phyloP scores from a whole-genome alignment of 2,329 filamentous ascomycete species.

The Acrodontium crateriforme region DNA sequence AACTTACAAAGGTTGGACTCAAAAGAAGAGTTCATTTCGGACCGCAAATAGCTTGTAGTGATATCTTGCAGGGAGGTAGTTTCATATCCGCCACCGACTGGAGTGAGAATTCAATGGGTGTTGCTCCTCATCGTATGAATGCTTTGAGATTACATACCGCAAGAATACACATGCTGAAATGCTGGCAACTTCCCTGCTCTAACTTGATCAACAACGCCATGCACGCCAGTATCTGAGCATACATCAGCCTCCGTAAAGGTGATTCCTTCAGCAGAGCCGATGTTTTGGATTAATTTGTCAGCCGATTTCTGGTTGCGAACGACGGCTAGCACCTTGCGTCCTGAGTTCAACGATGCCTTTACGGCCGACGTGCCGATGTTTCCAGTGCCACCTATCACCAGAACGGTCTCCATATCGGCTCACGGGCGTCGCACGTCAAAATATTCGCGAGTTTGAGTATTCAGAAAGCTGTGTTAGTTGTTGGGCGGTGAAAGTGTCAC shows the following conservation, averaged over 20 bases:
- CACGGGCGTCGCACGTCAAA: too few species aligned
- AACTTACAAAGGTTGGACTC: constrained; percentile 22
- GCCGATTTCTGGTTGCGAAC: constrained; percentile 24
- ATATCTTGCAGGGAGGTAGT: constrained; percentile 13
- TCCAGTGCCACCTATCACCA: constrained; percentile 27
- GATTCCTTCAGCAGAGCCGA: constrained; percentile 19
- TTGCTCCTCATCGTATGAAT: too few species aligned
- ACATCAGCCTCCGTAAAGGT: constrained; percentile 23
- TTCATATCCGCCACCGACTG: constrained; percentile 17
- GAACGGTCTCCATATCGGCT: constrained; percentile 21
- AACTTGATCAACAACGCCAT: constrained; percentile 24
- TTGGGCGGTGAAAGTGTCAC: too few species aligned
- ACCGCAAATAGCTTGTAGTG: constrained; percentile 10
- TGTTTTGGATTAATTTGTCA: constrained; percentile 21
- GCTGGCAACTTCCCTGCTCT: constrained; percentile 21
- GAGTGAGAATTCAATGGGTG: too few species aligned
- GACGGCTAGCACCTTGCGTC: constrained; percentile 24
- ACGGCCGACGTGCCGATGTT: constrained; percentile 26
- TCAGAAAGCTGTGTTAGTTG: too few species aligned
- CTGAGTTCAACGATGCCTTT: constrained; percentile 17
- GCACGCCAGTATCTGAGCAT: constrained; percentile 18
- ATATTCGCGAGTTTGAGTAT: too few species aligned
- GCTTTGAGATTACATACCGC: constrained; percentile 19
- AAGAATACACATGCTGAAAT: constrained; percentile 27
- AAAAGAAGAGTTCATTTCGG: constrained; percentile 13